Conservation (phyloP, 1,284 basidiomycete species). For the Fomitopsis betulina region DNA sequence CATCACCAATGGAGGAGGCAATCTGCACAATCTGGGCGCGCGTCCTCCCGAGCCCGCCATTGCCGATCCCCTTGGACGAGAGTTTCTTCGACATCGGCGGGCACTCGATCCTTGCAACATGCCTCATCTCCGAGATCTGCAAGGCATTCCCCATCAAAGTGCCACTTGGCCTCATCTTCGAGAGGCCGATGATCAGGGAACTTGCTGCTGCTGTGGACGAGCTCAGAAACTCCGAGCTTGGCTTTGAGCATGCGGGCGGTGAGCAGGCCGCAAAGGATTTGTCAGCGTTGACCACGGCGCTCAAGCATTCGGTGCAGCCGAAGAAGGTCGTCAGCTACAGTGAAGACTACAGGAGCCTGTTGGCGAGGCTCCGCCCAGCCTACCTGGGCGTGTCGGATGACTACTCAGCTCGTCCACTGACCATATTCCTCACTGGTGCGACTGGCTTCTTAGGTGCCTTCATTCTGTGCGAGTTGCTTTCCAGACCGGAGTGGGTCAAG, state of each 20-base stretch:
- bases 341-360: constrained; percentile 70
- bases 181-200: constrained; percentile 83
- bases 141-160: constrained; percentile 90
- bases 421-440: constrained; percentile 93
- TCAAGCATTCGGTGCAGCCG: constrained; percentile 20
- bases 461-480: constrained; percentile 80
- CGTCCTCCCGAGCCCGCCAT: constrained; percentile 80
- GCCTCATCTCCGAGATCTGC: constrained; percentile 95
- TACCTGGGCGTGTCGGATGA: constrained; percentile 57
- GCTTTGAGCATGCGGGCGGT: constrained; percentile 47
- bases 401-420: constrained; percentile 53
- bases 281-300: constrained; percentile 10
- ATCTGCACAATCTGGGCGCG: constrained; percentile 82
- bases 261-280: constrained; percentile 17
- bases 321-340: constrained; percentile 58
- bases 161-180: constrained; percentile 91
- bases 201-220: constrained; percentile 80
- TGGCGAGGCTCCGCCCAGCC: constrained; percentile 51
- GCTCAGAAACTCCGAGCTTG: constrained; percentile 79
- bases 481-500: constrained; percentile 54
- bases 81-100: constrained; percentile 99
- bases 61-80: constrained; percentile 84
- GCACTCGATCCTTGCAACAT: constrained; percentile 96
- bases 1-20: constrained; percentile 74
- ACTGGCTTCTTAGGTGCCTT: constrained; percentile 98